Base-by-base conservation (phyloP, 345 rosid species). In the Eucalyptus victrix region DNA sequence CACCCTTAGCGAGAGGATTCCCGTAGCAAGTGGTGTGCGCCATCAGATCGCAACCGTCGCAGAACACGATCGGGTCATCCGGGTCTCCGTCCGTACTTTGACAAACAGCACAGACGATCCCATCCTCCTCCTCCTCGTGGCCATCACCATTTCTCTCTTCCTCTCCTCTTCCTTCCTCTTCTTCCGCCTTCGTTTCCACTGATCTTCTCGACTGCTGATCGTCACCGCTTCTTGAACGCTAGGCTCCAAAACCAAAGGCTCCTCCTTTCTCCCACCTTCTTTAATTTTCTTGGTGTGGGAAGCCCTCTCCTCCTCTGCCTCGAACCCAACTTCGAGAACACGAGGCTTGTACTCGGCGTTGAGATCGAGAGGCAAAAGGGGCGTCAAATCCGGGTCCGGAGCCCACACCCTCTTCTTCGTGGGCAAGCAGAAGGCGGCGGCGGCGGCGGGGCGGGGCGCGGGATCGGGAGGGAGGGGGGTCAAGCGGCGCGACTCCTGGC, bases 11-110 rank as follows among this genome's bases (percentile, higher is more conserved):
- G 30, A 97, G 93, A 23, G 99, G 99, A 37, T 93, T 93, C 18
- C 99, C 99, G 72, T 98, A 97, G 91, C 99, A 98, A 21, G 96
- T 94, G 60, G 96, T 88, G 91, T 98, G 99, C 24, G 96, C 99
- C 99, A 97, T 98, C 87, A 98, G 92, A 87, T 96, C 98, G 89
- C 99, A 98, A 11, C 99, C 99, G 85, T 98, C 99, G 76, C 99
- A 98, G 87, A 98, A 96, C 85, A 98, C 99, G 4, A 98, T 97
- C 21, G 99, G 99, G 90, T 98, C 98, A 34, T 91, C 88, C 26
- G 98, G 97, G 7, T 98, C 99, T 49, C 99, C 99, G 49, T 97
- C 99, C 32, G 99, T 96, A 91, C 99, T 98, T 90, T 93, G 94
- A 91, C 99, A 98, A 18, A 98, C 90, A 56, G 93, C 96, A 91